Evolutionary conservation across 352 stramenopile species (phyloP).

Genomic region (Albugo candida): DNA sequence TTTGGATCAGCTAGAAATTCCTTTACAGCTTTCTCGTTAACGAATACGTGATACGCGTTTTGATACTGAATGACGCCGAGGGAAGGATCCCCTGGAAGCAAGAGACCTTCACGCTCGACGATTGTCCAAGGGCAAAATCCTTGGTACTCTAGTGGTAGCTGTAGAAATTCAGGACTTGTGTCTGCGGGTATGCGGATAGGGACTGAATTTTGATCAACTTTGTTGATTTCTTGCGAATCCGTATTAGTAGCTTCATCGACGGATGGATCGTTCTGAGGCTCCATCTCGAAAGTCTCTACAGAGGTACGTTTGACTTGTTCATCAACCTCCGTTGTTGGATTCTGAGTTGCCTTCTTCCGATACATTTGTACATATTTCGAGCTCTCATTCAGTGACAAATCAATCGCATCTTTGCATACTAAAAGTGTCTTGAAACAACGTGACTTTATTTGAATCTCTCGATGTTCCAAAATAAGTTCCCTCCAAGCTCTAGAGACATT

Average conservation of each 20-base stretch:
- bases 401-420: constrained; percentile 59
- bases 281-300: constrained; percentile 9
- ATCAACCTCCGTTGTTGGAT: constrained; percentile 47
- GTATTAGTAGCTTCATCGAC: constrained; percentile 18
- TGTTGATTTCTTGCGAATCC: no score
- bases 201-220: constrained; percentile 5
- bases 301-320: constrained; percentile 41
- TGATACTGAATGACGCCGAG: constrained; percentile 81
- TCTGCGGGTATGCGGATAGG: constrained; percentile 80
- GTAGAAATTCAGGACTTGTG: constrained; percentile 86
- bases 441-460: constrained; percentile 45
- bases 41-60: constrained; percentile 84
- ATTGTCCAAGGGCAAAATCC: constrained; percentile 88
- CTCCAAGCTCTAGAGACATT: constrained; percentile 70
- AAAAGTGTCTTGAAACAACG: constrained; percentile 42
- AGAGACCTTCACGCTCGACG: constrained; percentile 65
- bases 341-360: constrained; percentile 23
- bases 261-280: constrained; percentile 4
- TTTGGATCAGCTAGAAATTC: constrained; percentile 81
- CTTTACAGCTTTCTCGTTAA: constrained; percentile 72
- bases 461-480: constrained; percentile 50
- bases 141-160: constrained; percentile 86
- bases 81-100: constrained; percentile 81
- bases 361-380: constrained; percentile 32
- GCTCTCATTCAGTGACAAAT: constrained; percentile 26